Evolutionary conservation across 129 eudicot species (phyloP), one percentile per base, ranked within the genome.

Genomic region (Centella asiatica): DNA sequence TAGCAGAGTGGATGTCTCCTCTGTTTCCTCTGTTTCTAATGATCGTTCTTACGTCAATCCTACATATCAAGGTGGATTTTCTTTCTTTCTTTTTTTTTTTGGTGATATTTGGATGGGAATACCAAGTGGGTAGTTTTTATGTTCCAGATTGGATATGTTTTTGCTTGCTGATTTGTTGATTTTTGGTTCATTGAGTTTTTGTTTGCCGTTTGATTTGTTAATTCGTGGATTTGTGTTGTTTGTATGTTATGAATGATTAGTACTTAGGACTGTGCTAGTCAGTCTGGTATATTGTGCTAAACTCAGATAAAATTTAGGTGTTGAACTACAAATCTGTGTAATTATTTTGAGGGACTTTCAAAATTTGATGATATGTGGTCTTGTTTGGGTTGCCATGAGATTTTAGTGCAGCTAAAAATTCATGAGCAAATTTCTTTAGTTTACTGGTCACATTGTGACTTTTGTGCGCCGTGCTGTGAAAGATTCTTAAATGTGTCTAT

Each of bases 61-160:
- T 33, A 58, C 46, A 6, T 81, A 73, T 52, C 88, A 81, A 60
- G 93, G 95, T 87, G n/a, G n/a, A 68, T 32, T 9, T 3, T 2
- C 5, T 2, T 50, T 17, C 14, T 18, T 14, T 54, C 31, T 9
- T 55, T 3, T 12, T 19, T 14, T 49, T 19, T 1, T 4, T 34
- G 10, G 27, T 36, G 4, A 17, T 14, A 14, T 39, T 61, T 11
- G 12, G 24, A 23, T 33, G 27, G 20, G n/a, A 57, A 57, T 57
- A 33, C 23, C n/a, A 32, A 32, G 6, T 57, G 44, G 45, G 44
- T 19, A 23, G 23, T 57, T 57, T 14, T 57, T 28, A 32, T 23
- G 3, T 57, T 57, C 34, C 19, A 9, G 18, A 10, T 57, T 57
- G 2, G 44, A 10, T 57, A 0, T 56, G 13, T 48, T 48, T 31